Base-by-base conservation (phyloP, 306 rosid species). In the Fragaria vesca region DNA sequence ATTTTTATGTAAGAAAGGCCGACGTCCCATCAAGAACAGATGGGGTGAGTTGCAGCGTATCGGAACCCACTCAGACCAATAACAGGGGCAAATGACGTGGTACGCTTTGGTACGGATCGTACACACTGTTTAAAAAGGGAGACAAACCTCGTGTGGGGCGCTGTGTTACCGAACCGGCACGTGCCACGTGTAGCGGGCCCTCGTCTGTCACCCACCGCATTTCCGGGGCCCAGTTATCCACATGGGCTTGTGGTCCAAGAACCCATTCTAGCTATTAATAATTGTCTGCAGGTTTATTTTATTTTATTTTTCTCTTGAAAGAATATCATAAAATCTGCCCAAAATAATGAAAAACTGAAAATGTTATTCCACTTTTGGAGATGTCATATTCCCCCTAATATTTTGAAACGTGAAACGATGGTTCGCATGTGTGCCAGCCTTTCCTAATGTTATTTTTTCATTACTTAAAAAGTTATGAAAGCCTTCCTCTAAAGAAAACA, bases 51-150 rank as follows among this genome's bases (percentile, higher is more conserved):
- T 4, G 24, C 77, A 42, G 15, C 6, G 3, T 24, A 50, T 7
- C 24, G 17, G 1, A 60, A 62, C 16, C 40, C 16, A n/a, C n/a
- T n/a, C 24, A 8, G 7, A 0, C 2, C 48, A 34, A 11, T 36
- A 72, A 16, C 2, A 5, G 28, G 42, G 76, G 76, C 16, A 15
- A 4, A 11, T 17, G 36, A 72, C 66, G 72, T 34, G 84, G 51
- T 69, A 75, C 84, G 88, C 72, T 43, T 38, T 5, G 28, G 91
- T 86, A 89, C 91, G 88, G 86, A 74, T 28, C 67, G 88, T 85
- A 85, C 88, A 60, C 61, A 45, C 61, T 2, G 60, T 52, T 72
- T 80, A 0, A 43, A 69, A 12, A 69, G 16, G 76, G 12, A 32
- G 84, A 81, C 86, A 81, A 73, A 9, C 6, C 21, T 74, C 86